These are phyloP conservation scores for Tuber aestivum DNA, from an alignment of 495 filamentous ascomycete species.

Conservation along the genomic window DNA sequence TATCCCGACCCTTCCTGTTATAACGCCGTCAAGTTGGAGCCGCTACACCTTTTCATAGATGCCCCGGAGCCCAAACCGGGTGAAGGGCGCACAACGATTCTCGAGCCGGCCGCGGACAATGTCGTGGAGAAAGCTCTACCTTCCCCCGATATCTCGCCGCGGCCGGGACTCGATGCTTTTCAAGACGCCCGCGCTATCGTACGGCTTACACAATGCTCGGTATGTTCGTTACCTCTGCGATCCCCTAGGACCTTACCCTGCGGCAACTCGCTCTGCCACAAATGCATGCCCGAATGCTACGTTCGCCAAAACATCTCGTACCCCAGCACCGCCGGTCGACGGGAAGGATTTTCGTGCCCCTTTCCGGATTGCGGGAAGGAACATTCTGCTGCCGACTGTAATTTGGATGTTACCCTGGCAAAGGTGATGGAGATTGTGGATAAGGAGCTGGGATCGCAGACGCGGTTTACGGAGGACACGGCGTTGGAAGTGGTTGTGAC, in stretches of 20 bases:
- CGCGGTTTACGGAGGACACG: slow-evolving; percentile 46
- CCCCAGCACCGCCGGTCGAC: slow-evolving; percentile 58
- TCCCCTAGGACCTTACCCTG: slow-evolving; percentile 75
- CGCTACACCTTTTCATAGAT: slow-evolving; percentile 28
- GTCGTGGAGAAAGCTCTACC: slow-evolving; percentile 29
- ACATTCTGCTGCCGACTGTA: slow-evolving; percentile 71
- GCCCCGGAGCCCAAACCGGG: slow-evolving; percentile 26
- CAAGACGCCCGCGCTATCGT: slow-evolving; percentile 56
- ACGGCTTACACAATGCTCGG: slow-evolving; percentile 65
- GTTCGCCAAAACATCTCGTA: slow-evolving; percentile 65
- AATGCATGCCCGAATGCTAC: slow-evolving; percentile 63
- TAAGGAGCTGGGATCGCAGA: slow-evolving; percentile 39
- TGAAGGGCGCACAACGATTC: slow-evolving; percentile 24
- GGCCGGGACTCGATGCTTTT: slow-evolving; percentile 44
- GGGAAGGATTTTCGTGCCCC: slow-evolving; percentile 66
- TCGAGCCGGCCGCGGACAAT: slow-evolving; percentile 13
- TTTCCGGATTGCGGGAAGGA: slow-evolving; percentile 59
- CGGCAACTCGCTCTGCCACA: slow-evolving; percentile 68
- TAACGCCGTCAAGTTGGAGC: slow-evolving; percentile 13
- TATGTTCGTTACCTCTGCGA: slow-evolving; percentile 63
- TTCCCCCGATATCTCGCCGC: slow-evolving; percentile 4
- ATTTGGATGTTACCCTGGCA: slow-evolving; percentile 64
- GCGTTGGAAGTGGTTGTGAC: slow-evolving; percentile 47
- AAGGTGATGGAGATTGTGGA: slow-evolving; percentile 46
- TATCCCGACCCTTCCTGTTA: slow-evolving; percentile 20